These are phyloP conservation scores for Xylariaceae sp. DNA, from an alignment of 2,329 filamentous ascomycete genomes.

Conservation along the genomic window DNA sequence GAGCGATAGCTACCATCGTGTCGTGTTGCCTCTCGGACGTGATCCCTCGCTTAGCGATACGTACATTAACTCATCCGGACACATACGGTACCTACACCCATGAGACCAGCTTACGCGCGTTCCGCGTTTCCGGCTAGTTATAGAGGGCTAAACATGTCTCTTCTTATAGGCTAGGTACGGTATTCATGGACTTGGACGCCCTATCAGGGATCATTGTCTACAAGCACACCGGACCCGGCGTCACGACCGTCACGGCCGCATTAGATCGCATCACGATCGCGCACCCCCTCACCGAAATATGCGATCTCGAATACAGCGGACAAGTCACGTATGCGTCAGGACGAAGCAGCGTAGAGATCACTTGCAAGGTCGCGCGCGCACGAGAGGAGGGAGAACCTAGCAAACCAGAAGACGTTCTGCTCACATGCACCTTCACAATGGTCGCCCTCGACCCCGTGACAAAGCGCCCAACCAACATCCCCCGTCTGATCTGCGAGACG, in stretches of 20 bases:
- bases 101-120: not conserved
- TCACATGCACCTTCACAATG: constrained; percentile 72
- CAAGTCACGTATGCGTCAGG: constrained; percentile 73
- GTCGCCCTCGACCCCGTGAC: constrained; percentile 73
- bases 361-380: constrained; percentile 74
- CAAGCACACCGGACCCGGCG: constrained; percentile 66
- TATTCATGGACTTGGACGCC: constrained; percentile 83
- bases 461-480: constrained; percentile 67
- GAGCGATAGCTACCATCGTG: constrained; percentile 73
- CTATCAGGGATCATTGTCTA: constrained; percentile 78
- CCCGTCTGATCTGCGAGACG: constrained; percentile 64
- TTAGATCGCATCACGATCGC: constrained; percentile 63
- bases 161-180: constrained; percentile 64
- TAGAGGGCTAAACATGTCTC: not conserved
- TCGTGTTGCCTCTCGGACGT: constrained; percentile 72
- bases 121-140: not conserved
- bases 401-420: constrained; percentile 51
- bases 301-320: constrained; percentile 75
- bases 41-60: constrained; percentile 81
- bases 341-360: constrained; percentile 75
- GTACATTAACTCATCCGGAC: constrained; percentile 77
- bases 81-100: constrained; percentile 63
- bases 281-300: constrained; percentile 76
- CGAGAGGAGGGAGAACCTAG: constrained; percentile 62
- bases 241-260: constrained; percentile 57